Conservation (phyloP, 768 basidiomycete species). For the Tylopilus vinaceipallidus region DNA sequence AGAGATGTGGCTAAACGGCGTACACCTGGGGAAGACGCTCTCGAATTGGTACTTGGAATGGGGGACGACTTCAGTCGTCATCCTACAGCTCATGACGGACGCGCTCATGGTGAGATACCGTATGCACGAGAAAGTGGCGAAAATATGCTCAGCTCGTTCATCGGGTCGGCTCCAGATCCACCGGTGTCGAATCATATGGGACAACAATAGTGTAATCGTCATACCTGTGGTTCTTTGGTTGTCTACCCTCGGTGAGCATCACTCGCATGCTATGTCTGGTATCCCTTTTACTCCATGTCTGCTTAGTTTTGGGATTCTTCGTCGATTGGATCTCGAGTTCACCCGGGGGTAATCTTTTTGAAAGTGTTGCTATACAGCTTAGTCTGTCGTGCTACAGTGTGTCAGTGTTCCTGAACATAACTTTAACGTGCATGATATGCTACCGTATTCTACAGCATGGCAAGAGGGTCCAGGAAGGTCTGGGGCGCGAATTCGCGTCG, state of each 20-base stretch:
- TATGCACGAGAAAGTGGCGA: background rate
- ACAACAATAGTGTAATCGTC: constrained; percentile 8
- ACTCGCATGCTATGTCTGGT: background rate
- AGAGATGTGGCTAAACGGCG: constrained; percentile 37
- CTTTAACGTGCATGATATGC: constrained; percentile 25
- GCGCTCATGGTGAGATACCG: constrained; percentile 25
- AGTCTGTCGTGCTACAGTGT: constrained; percentile 16
- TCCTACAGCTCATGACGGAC: constrained; percentile 36
- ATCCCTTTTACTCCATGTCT: background rate
- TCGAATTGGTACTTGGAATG: constrained; percentile 29
- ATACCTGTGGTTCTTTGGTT: constrained; percentile 26
- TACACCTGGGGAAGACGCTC: constrained; percentile 28
- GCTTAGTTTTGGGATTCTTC: constrained; percentile 18
- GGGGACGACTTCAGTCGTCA: constrained; percentile 23
- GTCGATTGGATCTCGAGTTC: constrained; percentile 7
- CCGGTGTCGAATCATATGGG: constrained; percentile 39
- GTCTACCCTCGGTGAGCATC: constrained; percentile 18
- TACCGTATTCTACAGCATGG: constrained; percentile 16
- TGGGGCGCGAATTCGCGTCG: constrained; percentile 18
- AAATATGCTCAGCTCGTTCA: constrained; percentile 5
- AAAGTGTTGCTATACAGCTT: constrained; percentile 7
- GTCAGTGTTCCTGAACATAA: constrained; percentile 15
- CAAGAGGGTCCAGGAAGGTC: background rate
- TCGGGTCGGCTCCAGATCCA: constrained; percentile 33
- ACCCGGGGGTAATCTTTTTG: constrained; percentile 20